Base-by-base conservation (phyloP, 495 filamentous ascomycete species). In the Hyaloscypha hepaticicola region DNA sequence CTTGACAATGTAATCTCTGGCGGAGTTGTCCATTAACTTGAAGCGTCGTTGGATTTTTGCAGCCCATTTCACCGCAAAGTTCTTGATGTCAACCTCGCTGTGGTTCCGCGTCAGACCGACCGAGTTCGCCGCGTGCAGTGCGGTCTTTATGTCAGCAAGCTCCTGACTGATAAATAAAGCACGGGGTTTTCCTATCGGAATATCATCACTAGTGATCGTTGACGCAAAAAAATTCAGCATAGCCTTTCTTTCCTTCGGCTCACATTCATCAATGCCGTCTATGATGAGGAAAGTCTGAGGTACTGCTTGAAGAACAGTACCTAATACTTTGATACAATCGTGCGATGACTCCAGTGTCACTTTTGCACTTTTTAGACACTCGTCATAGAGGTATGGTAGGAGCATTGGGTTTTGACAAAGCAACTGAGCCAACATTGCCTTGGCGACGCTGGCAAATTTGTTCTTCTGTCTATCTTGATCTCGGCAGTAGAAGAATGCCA, bases 201-300 rank as follows among this genome's bases (percentile, higher is more conserved):
- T 58, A 58, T 76, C 72, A 61, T 65, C 69, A 25, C 60, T 70
- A 7, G 59, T 55, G 8, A 73, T 66, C 66, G 69, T 62, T 28
- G 62, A 24, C 29, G 51, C 57, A 70, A 72, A 72, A 29, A 74
- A 75, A 7, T 52, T 60, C 14, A 76, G 61, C 41, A 72, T 65
- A 11, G 31, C 61, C 22, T 66, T 71, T 50, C 72, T 66, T 63
- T 80, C 72, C 8, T 56, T 29, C 5, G 52, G 24, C 11, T 74
- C 68, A 41, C 77, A 79, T 61, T 82, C 79, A 55, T 82, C 80
- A 5, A 82, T 34, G 0, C 77, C 80, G 55, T 82, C 80, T 58
- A 82, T 76, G 9, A 80, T 66, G 29, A 82, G 69, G 59, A 72
- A 74, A 1, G 75, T 62, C 5, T 67, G 52, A 27, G 67, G 66